These are phyloP conservation scores for Fusarium burgessii DNA, from an alignment of 2,329 filamentous ascomycete genomes.

Conservation along the genomic window DNA sequence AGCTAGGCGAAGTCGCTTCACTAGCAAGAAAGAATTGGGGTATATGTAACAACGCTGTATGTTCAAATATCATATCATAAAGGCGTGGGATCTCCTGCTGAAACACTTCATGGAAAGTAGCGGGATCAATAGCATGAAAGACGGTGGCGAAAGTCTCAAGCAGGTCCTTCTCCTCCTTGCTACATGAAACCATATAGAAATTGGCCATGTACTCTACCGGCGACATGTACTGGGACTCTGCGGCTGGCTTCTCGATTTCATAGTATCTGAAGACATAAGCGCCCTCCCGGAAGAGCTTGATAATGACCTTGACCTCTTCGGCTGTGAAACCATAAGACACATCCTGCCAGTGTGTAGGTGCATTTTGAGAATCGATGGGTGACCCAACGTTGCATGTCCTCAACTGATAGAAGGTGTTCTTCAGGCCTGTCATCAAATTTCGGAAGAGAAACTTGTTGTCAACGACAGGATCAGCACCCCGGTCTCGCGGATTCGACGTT, in stretches of 20 bases:
- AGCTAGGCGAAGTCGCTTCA: conserved; percentile 96
- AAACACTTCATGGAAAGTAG: conserved; percentile 98
- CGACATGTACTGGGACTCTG: conserved; percentile 80
- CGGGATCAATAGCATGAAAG: conserved; percentile 97
- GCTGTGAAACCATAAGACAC: conserved; percentile 97
- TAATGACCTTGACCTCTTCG: conserved; percentile 95
- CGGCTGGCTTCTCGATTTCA: conserved; percentile 82
- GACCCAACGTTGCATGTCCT: conserved; percentile 85
- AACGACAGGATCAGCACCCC: conserved; percentile 87
- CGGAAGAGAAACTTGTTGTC: conserved; percentile 99
- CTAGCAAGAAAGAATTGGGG: conserved; percentile 99
- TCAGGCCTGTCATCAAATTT: conserved; percentile 93
- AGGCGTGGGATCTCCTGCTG: conserved; percentile 96
- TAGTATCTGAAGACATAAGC: conserved; percentile 98
- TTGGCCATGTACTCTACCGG: conserved; percentile 94
- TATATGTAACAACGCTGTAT: conserved; percentile 92
- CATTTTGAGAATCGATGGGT: conserved; percentile 79
- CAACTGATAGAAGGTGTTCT: conserved; percentile 96
- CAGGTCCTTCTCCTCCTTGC: conserved; percentile 96
- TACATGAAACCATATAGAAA: conserved; percentile 93
- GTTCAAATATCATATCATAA: conserved; percentile 98
- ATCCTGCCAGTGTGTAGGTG: conserved; percentile 92
- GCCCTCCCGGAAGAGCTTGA: conserved; percentile 97
- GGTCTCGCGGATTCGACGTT: conserved; percentile 89
- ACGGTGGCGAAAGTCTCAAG: conserved; percentile 98